phyloP scores from a whole-genome alignment of 805 yeast genomes.

The Ogataea naganishii region DNA sequence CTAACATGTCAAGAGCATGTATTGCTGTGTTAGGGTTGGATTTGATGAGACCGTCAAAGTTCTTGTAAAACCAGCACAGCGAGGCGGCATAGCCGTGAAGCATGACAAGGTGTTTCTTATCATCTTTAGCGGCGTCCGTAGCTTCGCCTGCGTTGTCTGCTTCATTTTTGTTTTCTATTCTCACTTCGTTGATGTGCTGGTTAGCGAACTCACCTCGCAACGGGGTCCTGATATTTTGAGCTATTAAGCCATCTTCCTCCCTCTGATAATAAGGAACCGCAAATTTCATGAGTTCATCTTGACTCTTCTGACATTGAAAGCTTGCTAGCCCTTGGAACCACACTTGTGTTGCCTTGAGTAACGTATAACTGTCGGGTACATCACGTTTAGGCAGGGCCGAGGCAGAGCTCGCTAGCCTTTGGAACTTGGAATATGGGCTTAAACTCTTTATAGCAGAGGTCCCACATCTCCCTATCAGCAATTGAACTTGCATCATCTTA shows the following conservation, averaged over 20 bases:
- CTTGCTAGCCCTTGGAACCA: not conserved
- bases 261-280: conserved; percentile 1
- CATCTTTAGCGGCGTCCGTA: conserved; percentile 1
- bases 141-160: not conserved
- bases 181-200: conserved; percentile 23
- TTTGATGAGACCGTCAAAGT: conserved; percentile 34
- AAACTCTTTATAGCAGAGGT: too few species aligned
- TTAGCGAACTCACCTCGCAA: too few species aligned
- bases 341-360: not conserved
- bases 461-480: too few species aligned
- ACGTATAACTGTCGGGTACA: conserved; percentile 1
- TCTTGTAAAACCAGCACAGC: conserved; percentile 47
- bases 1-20: conserved; percentile 41
- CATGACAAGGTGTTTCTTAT: conserved; percentile 33
- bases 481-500: too few species aligned
- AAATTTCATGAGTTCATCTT: conserved; percentile 1
- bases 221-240: not conserved
- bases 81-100: conserved; percentile 53
- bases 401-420: too few species aligned
- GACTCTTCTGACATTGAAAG: not conserved
- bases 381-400: too few species aligned
- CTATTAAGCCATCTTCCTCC: not conserved
- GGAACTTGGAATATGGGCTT: too few species aligned
- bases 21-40: conserved; percentile 16
- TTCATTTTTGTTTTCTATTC: conserved; percentile 11